Conservation (phyloP, 2,329 filamentous ascomycete genomes). For the Neopestalotiopsis rosae region DNA sequence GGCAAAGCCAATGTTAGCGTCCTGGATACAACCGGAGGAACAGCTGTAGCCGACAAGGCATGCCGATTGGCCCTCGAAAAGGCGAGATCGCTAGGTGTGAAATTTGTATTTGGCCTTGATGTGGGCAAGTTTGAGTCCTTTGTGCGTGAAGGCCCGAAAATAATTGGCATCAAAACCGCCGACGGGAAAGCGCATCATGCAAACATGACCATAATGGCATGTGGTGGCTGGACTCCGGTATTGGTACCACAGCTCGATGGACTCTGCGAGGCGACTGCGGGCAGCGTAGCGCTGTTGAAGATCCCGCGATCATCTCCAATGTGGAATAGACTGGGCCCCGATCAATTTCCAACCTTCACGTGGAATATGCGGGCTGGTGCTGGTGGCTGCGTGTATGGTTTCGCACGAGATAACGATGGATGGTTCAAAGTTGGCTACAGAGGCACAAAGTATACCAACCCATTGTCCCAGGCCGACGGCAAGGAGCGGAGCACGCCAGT, state of each 20-base stretch:
- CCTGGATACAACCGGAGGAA: conserved; percentile 52
- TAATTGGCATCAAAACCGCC: conserved; percentile 44
- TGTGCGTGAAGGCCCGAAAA: conserved; percentile 24
- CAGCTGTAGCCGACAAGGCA: conserved; percentile 51
- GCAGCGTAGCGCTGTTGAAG: conserved; percentile 48
- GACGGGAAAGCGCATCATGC: conserved; percentile 33
- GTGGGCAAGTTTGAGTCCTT: conserved; percentile 36
- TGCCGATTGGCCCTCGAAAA: conserved; percentile 51
- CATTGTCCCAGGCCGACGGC: conserved; percentile 30
- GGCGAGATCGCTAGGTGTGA: conserved; percentile 45
- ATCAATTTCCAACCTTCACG: conserved; percentile 51
- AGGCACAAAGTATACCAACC: conserved; percentile 56
- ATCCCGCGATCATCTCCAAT: conserved; percentile 43
- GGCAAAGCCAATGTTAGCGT: conserved; percentile 41
- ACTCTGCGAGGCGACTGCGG: conserved; percentile 53
- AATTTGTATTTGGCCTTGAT: conserved; percentile 42
- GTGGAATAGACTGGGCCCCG: conserved; percentile 44
- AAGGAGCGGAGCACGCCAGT: conserved; percentile 44
- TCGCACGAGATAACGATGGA: conserved; percentile 47
- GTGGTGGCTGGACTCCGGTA: conserved; percentile 49
- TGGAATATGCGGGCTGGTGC: conserved; percentile 45
- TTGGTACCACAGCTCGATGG: conserved; percentile 45
- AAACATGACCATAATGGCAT: conserved; percentile 23
- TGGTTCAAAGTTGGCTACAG: conserved; percentile 55
- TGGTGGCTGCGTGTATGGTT: conserved; percentile 51